phyloP scores from a whole-genome alignment of 805 yeast species.

The Lipomyces starkeyi region DNA sequence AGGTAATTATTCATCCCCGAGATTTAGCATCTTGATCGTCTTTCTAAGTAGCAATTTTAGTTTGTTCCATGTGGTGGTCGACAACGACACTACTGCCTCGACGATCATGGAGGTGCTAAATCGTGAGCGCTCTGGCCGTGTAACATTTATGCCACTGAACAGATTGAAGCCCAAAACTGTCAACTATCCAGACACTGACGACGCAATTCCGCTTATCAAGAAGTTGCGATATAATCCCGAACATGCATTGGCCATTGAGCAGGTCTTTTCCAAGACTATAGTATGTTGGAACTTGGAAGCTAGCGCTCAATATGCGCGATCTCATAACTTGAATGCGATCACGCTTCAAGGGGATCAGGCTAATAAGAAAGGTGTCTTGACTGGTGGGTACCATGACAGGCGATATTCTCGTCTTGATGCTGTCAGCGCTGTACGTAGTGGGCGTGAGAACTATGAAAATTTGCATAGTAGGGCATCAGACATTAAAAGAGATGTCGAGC shows the following conservation, averaged over 20 bases:
- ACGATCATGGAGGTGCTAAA: slow-evolving; percentile 75
- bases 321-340: slow-evolving; percentile 70
- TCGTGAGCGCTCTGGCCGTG: slow-evolving; percentile 76
- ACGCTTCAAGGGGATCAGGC: slow-evolving; percentile 93
- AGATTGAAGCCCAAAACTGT: slow-evolving; percentile 56
- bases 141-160: slow-evolving; percentile 89
- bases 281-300: slow-evolving; percentile 72
- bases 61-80: slow-evolving; percentile 87
- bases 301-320: slow-evolving; percentile 70
- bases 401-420: slow-evolving; percentile 73
- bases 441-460: slow-evolving; percentile 56
- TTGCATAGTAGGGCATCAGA: slow-evolving; percentile 51
- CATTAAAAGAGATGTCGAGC: slow-evolving; percentile 50
- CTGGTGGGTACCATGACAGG: slow-evolving; percentile 85
- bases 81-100: slow-evolving; percentile 82
- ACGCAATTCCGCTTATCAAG: slow-evolving; percentile 76
- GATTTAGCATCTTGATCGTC: not conserved
- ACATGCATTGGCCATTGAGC: slow-evolving; percentile 70
- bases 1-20: slow-evolving; percentile 3
- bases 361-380: slow-evolving; percentile 79
- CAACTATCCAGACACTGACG: slow-evolving; percentile 66
- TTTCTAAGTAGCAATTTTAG: slow-evolving; percentile 46
- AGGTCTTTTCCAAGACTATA: slow-evolving; percentile 80
- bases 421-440: slow-evolving; percentile 60
- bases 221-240: slow-evolving; percentile 67